Evolutionary conservation across 164 flowering plant genomes (phyloP).

Genomic region (Kingdonia uniflora): DNA sequence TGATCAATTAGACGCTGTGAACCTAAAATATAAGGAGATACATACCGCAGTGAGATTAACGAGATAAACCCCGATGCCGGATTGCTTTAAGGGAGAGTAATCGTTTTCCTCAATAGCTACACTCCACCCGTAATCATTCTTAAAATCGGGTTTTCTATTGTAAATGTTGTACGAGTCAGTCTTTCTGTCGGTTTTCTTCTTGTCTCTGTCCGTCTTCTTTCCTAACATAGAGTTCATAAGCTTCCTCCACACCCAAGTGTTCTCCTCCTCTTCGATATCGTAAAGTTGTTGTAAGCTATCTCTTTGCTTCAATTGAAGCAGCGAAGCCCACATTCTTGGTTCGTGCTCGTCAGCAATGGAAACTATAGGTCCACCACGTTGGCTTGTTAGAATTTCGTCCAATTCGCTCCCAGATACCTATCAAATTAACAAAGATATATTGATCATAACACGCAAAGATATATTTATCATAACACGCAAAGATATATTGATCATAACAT

Average conservation of each 20-base stretch:
- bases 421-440: too few relatives aligned
- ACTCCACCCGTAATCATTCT: constrained; percentile 82
- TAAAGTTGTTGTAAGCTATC: constrained; percentile 12
- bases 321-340: constrained; percentile 31
- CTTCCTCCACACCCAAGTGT: constrained; percentile 56
- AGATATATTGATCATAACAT: neutral
- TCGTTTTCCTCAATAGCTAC: constrained; percentile 47
- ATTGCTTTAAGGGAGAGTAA: constrained; percentile 43
- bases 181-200: constrained; percentile 5
- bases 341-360: constrained; percentile 23
- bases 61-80: constrained; percentile 57
- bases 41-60: constrained; percentile 81
- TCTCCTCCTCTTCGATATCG: constrained; percentile 10
- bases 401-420: constrained; percentile 47
- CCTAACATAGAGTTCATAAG: constrained; percentile 32
- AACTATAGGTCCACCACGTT: constrained; percentile 48
- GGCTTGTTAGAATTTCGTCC: constrained; percentile 31
- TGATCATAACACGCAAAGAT: neutral
- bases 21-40: neutral
- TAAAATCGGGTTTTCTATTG: constrained; percentile 46
- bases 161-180: constrained; percentile 63
- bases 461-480: neutral
- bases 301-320: constrained; percentile 15
- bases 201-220: constrained; percentile 3
- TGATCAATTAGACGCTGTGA: too few relatives aligned